These are phyloP conservation scores for Laguncularia racemosa DNA, from an alignment of 345 rosid species.

Conservation along the genomic window DNA sequence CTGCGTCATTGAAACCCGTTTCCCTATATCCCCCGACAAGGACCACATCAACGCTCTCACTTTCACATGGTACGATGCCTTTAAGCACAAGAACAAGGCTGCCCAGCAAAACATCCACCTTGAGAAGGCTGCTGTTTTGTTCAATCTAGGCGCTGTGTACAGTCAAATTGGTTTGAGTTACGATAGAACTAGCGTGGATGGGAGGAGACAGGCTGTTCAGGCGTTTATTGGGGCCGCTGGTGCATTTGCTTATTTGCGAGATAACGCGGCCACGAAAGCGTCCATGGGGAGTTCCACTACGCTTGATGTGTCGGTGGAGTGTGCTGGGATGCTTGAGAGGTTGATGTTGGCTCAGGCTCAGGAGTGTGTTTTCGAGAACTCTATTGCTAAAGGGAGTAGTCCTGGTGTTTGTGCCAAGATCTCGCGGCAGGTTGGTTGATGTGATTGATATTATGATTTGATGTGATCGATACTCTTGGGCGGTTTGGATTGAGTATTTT, in stretches of 20 bases:
- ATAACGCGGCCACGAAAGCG: constrained; percentile 72
- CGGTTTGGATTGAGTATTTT: neutral
- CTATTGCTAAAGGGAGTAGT: constrained; percentile 93
- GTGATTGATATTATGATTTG: neutral
- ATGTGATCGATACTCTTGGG: neutral
- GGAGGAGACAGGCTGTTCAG: constrained; percentile 81
- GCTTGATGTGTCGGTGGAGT: constrained; percentile 79
- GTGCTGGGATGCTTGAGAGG: constrained; percentile 89
- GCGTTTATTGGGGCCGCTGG: constrained; percentile 89
- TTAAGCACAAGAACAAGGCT: constrained; percentile 77
- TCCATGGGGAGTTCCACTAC: constrained; percentile 66
- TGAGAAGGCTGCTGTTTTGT: constrained; percentile 87
- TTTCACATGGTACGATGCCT: constrained; percentile 85
- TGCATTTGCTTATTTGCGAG: constrained; percentile 65
- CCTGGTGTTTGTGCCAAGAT: constrained; percentile 96
- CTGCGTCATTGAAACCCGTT: constrained; percentile 81
- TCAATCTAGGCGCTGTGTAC: constrained; percentile 74
- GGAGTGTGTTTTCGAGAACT: constrained; percentile 93
- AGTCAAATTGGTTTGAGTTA: constrained; percentile 82
- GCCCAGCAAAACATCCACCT: constrained; percentile 86
- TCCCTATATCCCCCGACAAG: constrained; percentile 83
- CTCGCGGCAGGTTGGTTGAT: constrained; percentile 67
- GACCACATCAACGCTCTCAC: constrained; percentile 76
- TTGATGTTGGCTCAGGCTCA: constrained; percentile 96
- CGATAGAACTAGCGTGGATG: constrained; percentile 78